These are phyloP conservation scores for Diplodia mutila DNA, from an alignment of 2,329 filamentous ascomycete species.

Conservation along the genomic window DNA sequence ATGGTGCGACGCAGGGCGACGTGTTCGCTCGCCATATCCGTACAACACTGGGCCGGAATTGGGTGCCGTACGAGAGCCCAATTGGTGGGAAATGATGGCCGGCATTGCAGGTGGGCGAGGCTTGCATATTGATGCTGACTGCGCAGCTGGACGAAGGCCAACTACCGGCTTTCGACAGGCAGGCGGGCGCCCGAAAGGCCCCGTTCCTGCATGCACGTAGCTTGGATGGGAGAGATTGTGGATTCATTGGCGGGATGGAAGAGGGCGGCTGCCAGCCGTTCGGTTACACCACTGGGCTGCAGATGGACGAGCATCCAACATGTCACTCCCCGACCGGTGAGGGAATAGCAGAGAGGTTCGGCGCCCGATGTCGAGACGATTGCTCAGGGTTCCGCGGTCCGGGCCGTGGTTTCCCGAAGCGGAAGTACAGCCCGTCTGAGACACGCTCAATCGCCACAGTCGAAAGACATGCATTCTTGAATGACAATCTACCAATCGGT, in stretches of 20 bases:
- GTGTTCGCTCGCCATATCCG: neutral
- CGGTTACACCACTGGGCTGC: neutral
- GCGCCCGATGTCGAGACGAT: neutral
- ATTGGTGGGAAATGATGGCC: neutral
- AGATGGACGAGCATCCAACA: neutral
- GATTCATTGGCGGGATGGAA: neutral
- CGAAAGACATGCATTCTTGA: neutral
- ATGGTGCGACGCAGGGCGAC: neutral
- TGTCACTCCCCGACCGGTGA: too few relatives aligned
- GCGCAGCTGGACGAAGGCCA: neutral
- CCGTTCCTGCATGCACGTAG: neutral
- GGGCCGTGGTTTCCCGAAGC: neutral
- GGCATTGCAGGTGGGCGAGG: neutral
- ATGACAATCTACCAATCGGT: neutral
- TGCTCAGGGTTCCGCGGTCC: neutral
- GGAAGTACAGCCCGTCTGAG: neutral
- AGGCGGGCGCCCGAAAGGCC: neutral
- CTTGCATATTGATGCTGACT: neutral
- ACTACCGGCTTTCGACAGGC: too few relatives aligned
- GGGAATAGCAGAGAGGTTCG: neutral
- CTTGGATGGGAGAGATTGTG: neutral
- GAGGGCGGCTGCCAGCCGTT: neutral
- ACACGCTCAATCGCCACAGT: neutral
- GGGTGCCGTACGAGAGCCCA: neutral
- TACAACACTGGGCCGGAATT: neutral